Percentiles rank a stretch among this genome's conserved stretches.
phyloP scores from a whole-genome alignment of 805 yeast genomes.

The Candida incommunis region DNA sequence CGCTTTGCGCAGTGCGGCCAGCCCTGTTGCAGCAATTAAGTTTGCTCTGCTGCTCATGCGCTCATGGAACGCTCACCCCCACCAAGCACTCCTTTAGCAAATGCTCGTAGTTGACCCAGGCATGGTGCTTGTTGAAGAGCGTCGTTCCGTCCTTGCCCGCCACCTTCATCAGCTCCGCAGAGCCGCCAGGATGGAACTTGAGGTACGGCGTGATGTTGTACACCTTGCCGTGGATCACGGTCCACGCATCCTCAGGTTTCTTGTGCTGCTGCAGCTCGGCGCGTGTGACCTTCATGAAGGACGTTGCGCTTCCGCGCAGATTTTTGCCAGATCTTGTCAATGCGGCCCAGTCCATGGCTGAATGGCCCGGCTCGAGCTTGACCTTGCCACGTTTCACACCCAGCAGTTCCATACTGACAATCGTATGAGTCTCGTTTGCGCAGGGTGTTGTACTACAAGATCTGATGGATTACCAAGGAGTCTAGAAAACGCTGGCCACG shows the following conservation, averaged over 20 bases:
- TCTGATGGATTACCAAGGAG: too few species aligned
- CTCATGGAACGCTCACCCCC: constrained; percentile 31
- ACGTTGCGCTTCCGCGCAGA: constrained; percentile 31
- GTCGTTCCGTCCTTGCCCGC: constrained; percentile 78
- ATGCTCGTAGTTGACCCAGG: constrained; percentile 77
- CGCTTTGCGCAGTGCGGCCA: too few species aligned
- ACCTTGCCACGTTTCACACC: constrained; percentile 35
- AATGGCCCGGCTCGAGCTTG: constrained; percentile 58
- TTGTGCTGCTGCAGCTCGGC: constrained; percentile 50
- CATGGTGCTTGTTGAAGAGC: constrained; percentile 50
- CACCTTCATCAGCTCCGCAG: constrained; percentile 54
- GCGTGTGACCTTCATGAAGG: constrained; percentile 21
- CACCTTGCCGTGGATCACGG: constrained; percentile 62
- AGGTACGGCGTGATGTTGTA: constrained; percentile 79
- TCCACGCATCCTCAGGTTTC: constrained; percentile 67
- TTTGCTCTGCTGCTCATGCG: too few species aligned
- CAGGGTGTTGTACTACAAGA: too few species aligned
- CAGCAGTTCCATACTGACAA: not conserved
- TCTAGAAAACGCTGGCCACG: too few species aligned
- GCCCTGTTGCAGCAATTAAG: too few species aligned
- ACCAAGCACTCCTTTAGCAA: constrained; percentile 66
- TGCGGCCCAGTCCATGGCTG: constrained; percentile 79
- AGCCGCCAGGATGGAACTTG: constrained; percentile 89
- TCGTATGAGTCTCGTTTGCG: too few species aligned
- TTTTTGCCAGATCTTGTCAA: constrained; percentile 33